These are phyloP conservation scores for Acaromyces ingoldii DNA, from an alignment of 1,284 basidiomycete genomes.

Conservation along the genomic window DNA sequence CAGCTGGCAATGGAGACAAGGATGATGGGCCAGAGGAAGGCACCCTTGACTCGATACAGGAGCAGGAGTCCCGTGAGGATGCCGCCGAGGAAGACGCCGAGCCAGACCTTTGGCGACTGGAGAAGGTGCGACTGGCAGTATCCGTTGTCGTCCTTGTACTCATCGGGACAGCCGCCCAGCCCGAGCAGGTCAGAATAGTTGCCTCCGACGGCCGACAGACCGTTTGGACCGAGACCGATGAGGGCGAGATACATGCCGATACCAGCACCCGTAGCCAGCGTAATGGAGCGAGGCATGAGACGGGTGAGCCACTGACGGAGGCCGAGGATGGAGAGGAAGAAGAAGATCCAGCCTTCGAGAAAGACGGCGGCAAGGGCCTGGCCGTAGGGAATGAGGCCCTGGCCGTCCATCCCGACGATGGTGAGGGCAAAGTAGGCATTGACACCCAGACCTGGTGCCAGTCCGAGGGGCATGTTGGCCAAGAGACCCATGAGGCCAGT, in stretches of 20 bases:
- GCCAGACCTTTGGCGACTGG: constrained; percentile 73
- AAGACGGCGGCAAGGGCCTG: constrained; percentile 81
- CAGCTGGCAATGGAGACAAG: constrained; percentile 81
- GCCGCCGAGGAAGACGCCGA: constrained; percentile 84
- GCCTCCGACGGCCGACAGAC: constrained; percentile 73
- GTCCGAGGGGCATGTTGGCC: constrained; percentile 76
- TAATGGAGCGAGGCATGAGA: constrained; percentile 78
- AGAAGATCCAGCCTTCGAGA: constrained; percentile 70
- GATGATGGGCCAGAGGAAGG: constrained; percentile 72
- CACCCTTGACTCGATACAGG: constrained; percentile 78
- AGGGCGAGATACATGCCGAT: constrained; percentile 69
- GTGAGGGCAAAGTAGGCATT: constrained; percentile 89
- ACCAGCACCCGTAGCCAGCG: constrained; percentile 75
- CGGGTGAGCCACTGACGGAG: constrained; percentile 85
- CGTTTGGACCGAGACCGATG: constrained; percentile 60
- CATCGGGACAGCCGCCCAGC: constrained; percentile 66
- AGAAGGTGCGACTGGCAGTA: constrained; percentile 69
- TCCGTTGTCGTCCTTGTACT: constrained; percentile 51
- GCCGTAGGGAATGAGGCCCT: constrained; percentile 69
- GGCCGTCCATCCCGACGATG: constrained; percentile 74
- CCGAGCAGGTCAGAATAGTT: constrained; percentile 68
- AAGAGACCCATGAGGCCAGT: constrained; percentile 76
- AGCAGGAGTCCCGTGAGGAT: constrained; percentile 60
- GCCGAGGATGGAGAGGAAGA: constrained; percentile 73
- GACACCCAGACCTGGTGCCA: constrained; percentile 56